Evolutionary conservation across 305 asterid genomes (phyloP).

Genomic region (Galium porrigens): DNA sequence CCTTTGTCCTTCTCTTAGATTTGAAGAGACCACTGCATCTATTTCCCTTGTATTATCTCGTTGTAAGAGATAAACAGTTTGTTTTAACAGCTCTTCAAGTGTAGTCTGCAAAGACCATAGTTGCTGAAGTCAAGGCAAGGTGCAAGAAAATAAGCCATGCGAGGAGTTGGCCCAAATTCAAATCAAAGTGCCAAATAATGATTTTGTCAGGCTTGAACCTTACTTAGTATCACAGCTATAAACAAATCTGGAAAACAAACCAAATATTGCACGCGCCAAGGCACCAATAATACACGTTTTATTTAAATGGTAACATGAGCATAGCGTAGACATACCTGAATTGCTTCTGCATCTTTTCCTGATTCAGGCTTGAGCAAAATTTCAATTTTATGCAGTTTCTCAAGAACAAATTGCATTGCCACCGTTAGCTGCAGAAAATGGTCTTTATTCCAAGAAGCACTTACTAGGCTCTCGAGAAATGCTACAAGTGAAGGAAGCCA

Average conservation of each 20-base stretch:
- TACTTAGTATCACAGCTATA: too few relatives aligned
- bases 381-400: constrained; percentile 70
- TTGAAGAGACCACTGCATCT: constrained; percentile 32
- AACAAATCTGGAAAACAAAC: too few relatives aligned
- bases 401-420: constrained; percentile 43
- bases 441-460: constrained; percentile 26
- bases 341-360: constrained; percentile 36
- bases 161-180: not conserved
- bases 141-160: too few relatives aligned
- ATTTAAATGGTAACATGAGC: not conserved
- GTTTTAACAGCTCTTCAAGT: constrained; percentile 63
- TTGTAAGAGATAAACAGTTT: constrained; percentile 45
- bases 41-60: constrained; percentile 38
- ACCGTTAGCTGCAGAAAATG: constrained; percentile 43
- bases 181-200: not conserved
- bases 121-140: not conserved
- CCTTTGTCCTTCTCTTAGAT: constrained; percentile 52
- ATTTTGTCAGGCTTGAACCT: too few relatives aligned
- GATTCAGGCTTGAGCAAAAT: constrained; percentile 49
- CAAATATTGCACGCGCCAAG: not conserved
- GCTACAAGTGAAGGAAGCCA: constrained; percentile 65
- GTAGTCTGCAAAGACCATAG: constrained; percentile 34
- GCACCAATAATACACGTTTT: not conserved
- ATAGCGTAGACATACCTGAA: constrained; percentile 44
- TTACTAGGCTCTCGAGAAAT: constrained; percentile 42